Evolutionary conservation across 345 rosid species (phyloP).

Genomic region (Populus pruinosa): DNA sequence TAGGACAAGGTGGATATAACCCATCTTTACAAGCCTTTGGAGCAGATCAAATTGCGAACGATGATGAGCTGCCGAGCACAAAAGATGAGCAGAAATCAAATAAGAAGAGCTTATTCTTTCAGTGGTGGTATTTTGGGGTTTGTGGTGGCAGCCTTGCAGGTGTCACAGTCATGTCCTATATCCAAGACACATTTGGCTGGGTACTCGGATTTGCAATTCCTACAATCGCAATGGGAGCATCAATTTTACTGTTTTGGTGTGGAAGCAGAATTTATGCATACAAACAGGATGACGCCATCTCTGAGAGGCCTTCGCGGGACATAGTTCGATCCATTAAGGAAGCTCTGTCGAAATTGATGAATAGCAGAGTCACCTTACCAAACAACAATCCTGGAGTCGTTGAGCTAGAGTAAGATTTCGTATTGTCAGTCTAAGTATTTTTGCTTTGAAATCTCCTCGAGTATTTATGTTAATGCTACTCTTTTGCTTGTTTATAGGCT

Average conservation of each 20-base stretch:
- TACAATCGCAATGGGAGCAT: constrained; percentile 58
- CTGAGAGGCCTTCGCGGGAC: constrained; percentile 23
- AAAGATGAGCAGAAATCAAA: constrained; percentile 39
- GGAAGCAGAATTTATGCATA: constrained; percentile 54
- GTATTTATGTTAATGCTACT: neutral
- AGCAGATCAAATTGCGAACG: constrained; percentile 68
- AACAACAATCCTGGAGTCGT: constrained; percentile 35
- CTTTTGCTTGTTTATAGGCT: constrained; percentile 44
- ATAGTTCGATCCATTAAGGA: constrained; percentile 38
- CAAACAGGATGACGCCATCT: constrained; percentile 20
- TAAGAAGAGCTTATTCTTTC: constrained; percentile 63
- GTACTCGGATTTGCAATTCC: constrained; percentile 85
- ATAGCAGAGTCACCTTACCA: constrained; percentile 34
- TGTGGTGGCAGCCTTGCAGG: constrained; percentile 89
- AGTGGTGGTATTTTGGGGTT: constrained; percentile 92
- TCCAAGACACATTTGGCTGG: constrained; percentile 93
- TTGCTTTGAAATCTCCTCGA: neutral
- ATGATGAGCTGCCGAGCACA: constrained; percentile 42
- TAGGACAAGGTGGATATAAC: constrained; percentile 79
- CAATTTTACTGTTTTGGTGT: constrained; percentile 47
- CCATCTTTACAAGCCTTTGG: constrained; percentile 95
- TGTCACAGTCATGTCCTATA: constrained; percentile 74
- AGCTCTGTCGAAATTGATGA: constrained; percentile 22
- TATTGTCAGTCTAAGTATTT: neutral
- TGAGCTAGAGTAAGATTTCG: constrained; percentile 76